A percentile compares a stretch with the other conserved stretches of the same genome.
Evolutionary conservation across 148 eudicot species (phyloP).

Genomic region (Fallopia convolvulus): DNA sequence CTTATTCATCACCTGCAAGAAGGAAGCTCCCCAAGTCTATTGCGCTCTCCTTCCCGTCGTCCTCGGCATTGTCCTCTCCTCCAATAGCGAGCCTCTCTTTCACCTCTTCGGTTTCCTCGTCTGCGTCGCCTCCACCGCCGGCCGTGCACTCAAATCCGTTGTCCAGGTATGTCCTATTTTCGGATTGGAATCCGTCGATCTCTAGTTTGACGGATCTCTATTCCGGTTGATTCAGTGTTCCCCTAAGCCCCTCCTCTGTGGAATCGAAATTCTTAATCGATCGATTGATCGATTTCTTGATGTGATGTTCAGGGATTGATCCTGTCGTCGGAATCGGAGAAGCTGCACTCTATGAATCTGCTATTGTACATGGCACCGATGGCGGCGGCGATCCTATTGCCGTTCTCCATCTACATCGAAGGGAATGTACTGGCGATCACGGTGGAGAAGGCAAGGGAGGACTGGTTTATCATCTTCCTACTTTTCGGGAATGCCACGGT

Average conservation of each 20-base stretch:
- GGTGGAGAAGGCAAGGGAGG: slow-evolving; percentile 41
- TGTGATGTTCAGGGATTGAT: slow-evolving; percentile 23
- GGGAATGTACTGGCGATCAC: slow-evolving; percentile 60
- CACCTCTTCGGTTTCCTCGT: slow-evolving; percentile 54
- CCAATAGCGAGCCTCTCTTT: slow-evolving; percentile 64
- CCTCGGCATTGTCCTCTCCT: slow-evolving; percentile 16
- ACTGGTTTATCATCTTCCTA: slow-evolving; percentile 54
- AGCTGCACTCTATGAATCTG: slow-evolving; percentile 67
- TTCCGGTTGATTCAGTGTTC: background rate
- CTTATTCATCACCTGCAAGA: slow-evolving; percentile 17
- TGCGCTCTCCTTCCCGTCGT: slow-evolving; percentile 19
- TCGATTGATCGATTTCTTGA: background rate
- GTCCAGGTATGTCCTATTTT: slow-evolving; percentile 23
- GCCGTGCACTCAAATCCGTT: slow-evolving; percentile 66
- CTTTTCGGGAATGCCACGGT: slow-evolving; percentile 63
- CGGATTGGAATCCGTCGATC: background rate
- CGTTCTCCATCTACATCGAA: slow-evolving; percentile 56
- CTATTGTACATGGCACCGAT: slow-evolving; percentile 80
- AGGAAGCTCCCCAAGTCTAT: slow-evolving; percentile 17
- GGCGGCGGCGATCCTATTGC: slow-evolving; percentile 62
- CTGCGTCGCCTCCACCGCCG: slow-evolving; percentile 68
- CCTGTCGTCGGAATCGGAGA: slow-evolving; percentile 53
- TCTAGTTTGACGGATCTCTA: background rate
- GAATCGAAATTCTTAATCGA: no score
- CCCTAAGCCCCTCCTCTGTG: no score